These are phyloP conservation scores for Botrytis sinoallii DNA, from an alignment of 2,329 filamentous ascomycete genomes.

Conservation along the genomic window DNA sequence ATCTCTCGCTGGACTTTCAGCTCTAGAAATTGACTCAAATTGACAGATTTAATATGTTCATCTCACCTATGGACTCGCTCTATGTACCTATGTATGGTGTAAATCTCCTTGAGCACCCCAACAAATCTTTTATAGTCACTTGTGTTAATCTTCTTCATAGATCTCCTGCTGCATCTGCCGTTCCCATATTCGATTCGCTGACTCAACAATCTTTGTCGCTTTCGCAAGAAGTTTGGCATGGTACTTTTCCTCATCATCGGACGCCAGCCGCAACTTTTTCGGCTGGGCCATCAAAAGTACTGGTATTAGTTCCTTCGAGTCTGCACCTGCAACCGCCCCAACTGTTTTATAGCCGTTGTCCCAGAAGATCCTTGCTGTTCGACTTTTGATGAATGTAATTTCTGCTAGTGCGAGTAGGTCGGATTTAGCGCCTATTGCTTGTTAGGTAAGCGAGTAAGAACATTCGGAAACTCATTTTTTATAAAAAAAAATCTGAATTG, in stretches of 20 bases:
- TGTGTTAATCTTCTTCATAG: slow-evolving; percentile 24
- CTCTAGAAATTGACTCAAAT: neutral
- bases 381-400: slow-evolving; percentile 73
- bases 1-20: neutral
- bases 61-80: neutral
- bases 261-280: slow-evolving; percentile 57
- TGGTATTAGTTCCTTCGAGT: slow-evolving; percentile 64
- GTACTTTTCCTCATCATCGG: slow-evolving; percentile 56
- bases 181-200: slow-evolving; percentile 66
- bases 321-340: slow-evolving; percentile 65
- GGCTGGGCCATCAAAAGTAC: slow-evolving; percentile 72
- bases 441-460: slow-evolving; percentile 3
- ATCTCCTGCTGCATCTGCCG: slow-evolving; percentile 29
- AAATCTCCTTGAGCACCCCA: neutral
- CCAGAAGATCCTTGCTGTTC: slow-evolving; percentile 71
- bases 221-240: slow-evolving; percentile 63
- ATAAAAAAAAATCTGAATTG: neutral
- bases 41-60: neutral
- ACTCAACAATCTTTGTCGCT: slow-evolving; percentile 64
- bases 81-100: neutral
- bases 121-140: neutral
- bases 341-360: slow-evolving; percentile 72
- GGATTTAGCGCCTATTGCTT: slow-evolving; percentile 55
- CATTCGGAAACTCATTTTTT: neutral
- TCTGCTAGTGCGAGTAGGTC: slow-evolving; percentile 69